Conservation (phyloP, 2,329 filamentous ascomycete genomes). For the Chaetomium strumarium region DNA sequence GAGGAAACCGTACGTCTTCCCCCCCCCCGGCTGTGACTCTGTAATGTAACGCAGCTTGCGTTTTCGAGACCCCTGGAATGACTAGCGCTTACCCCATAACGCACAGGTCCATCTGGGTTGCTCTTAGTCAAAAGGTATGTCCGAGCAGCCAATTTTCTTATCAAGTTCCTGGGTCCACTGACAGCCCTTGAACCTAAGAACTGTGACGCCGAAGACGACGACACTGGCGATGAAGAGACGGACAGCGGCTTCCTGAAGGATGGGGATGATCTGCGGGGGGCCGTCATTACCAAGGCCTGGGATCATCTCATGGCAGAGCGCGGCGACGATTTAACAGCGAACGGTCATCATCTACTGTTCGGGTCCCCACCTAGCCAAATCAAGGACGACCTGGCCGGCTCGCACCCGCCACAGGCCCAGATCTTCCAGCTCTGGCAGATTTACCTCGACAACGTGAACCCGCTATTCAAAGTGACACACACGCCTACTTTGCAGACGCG, state of each 20-base stretch:
- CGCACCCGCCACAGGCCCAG: slow-evolving; percentile 44
- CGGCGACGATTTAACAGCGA: slow-evolving; percentile 22
- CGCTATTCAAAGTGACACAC: slow-evolving; percentile 54
- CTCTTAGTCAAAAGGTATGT: slow-evolving; percentile 38
- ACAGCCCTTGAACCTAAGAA: neutral
- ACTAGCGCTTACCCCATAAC: no score
- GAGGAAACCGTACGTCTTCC: neutral
- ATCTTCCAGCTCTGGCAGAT: slow-evolving; percentile 51
- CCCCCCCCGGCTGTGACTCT: no score
- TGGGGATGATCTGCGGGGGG: slow-evolving; percentile 31
- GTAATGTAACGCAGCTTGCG: neutral
- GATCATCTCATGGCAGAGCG: slow-evolving; percentile 29
- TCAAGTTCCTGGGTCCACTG: neutral
- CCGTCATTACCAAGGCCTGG: slow-evolving; percentile 40
- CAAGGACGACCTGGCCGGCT: slow-evolving; percentile 38
- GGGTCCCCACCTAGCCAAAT: slow-evolving; percentile 36
- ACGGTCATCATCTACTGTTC: slow-evolving; percentile 48
- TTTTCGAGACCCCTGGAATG: no score
- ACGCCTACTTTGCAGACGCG: slow-evolving; percentile 47
- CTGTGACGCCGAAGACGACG: slow-evolving; percentile 13
- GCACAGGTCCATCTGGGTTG: slow-evolving; percentile 41
- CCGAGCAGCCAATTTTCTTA: neutral
- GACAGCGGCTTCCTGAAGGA: slow-evolving; percentile 23
- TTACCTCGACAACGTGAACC: slow-evolving; percentile 54
- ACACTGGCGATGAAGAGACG: slow-evolving; percentile 20